Base-by-base conservation (phyloP, 106 monocot species). In the Dendrobium officinale region DNA sequence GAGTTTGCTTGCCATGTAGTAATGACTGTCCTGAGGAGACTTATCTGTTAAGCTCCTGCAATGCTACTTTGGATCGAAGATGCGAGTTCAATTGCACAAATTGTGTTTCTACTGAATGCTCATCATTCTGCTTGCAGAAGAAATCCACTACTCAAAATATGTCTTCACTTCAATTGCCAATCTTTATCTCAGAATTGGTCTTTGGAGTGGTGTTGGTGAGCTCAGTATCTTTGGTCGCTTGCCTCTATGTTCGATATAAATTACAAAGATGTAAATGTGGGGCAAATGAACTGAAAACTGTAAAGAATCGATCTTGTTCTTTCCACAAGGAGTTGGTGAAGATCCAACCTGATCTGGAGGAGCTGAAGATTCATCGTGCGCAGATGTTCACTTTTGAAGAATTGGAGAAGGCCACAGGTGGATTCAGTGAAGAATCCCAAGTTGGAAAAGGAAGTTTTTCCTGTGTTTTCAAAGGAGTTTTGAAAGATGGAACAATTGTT, bases 391-490 rank as follows among this genome's bases (percentile, higher is more conserved):
- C 93, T 27, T 99, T 95, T n/a, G 91, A 88, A 70, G 99, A 99
- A 82, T 61, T 99, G 81, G 99, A 91, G 80, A 85, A 81, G 59
- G 99, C 99, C 18, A 99, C 99, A 0, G 83, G 82, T 0, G 91
- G 91, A 22, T 99, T 99, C 83, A 84, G 83, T 3, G 95, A 99
- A 31, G 93, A 93, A 81, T 95, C 99, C 20, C 88, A 88, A 54
- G 89, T 95, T 0, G 99, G 99, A 15, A 99, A 95, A 77, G 99
- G 99, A 1, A 95, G 95, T 67, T 99, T 99, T 79, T 99, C 99
- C 0, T 90, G 95, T 73, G 99, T 99, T 8, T 99, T 88, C 87
- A 99, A 93, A 81, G 99, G 99, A 17, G 85, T 99, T 2, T 43
- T 95, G 75, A 86, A 84, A 72, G 93, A 99, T 55, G 95, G 99